phyloP scores from a whole-genome alignment of 2,329 filamentous ascomycete genomes.

The Helotiales sp. region DNA sequence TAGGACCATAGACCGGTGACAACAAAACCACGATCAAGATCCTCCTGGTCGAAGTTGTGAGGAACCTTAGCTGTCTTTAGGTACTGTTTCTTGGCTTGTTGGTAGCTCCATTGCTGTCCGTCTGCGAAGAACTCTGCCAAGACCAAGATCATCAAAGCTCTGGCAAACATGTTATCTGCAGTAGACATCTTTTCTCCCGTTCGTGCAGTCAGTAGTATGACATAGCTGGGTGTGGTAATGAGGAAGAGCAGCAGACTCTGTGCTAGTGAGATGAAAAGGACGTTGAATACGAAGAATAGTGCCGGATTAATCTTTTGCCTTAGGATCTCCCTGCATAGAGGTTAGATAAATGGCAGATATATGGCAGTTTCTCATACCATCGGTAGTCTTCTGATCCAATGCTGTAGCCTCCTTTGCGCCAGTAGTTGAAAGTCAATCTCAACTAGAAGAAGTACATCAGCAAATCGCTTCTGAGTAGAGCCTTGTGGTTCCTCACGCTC shows the following conservation, averaged over 20 bases:
- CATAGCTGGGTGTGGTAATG: slow-evolving; percentile 80
- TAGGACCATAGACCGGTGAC: slow-evolving; percentile 83
- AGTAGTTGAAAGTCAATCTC: slow-evolving; percentile 94
- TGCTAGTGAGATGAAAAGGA: slow-evolving; percentile 81
- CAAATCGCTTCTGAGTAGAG: neutral
- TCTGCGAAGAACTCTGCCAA: slow-evolving; percentile 80
- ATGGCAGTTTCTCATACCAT: slow-evolving; percentile 53
- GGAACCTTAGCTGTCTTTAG: slow-evolving; percentile 71
- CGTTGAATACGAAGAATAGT: slow-evolving; percentile 81
- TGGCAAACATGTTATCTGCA: slow-evolving; percentile 59
- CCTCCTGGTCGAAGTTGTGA: slow-evolving; percentile 62
- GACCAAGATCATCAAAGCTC: slow-evolving; percentile 55
- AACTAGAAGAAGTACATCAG: slow-evolving; percentile 44
- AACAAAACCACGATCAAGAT: slow-evolving; percentile 88
- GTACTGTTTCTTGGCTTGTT: slow-evolving; percentile 78
- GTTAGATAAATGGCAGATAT: neutral
- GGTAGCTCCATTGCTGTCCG: slow-evolving; percentile 90
- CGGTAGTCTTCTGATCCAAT: slow-evolving; percentile 93
- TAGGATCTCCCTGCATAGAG: slow-evolving; percentile 63
- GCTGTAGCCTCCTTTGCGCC: slow-evolving; percentile 87
- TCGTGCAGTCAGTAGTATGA: slow-evolving; percentile 72
- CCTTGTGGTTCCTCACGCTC: slow-evolving; percentile 60
- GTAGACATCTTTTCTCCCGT: slow-evolving; percentile 53
- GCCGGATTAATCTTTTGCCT: slow-evolving; percentile 59
- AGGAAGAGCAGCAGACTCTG: slow-evolving; percentile 82